Evolutionary conservation across 2,329 filamentous ascomycete genomes (phyloP).

Genomic region (Neopestalotiopsis clavispora): DNA sequence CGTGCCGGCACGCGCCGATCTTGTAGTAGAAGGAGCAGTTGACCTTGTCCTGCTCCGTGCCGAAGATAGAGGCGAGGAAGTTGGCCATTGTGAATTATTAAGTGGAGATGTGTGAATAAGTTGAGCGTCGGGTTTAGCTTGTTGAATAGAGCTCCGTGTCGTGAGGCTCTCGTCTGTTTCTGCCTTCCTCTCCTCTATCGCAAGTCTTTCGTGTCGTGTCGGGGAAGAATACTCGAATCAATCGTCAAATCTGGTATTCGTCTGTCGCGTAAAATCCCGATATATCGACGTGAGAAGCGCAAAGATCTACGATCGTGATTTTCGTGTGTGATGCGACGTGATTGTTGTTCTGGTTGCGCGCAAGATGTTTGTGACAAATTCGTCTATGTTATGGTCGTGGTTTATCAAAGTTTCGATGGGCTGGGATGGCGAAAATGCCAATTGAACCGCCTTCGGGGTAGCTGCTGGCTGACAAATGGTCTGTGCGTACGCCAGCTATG

Average conservation of each 20-base stretch:
- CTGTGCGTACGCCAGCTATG: neutral
- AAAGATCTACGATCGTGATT: too few relatives aligned
- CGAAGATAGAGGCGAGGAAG: constrained; percentile 99
- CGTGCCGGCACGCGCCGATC: constrained; percentile 97
- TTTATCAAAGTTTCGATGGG: too few relatives aligned
- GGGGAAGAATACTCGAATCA: too few relatives aligned
- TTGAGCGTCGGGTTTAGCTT: too few relatives aligned
- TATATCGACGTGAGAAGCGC: too few relatives aligned
- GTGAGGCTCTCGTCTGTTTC: neutral
- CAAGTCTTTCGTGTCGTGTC: too few relatives aligned
- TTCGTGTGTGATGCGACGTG: too few relatives aligned
- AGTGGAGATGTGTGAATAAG: too few relatives aligned
- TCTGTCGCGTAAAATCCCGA: too few relatives aligned
- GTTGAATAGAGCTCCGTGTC: neutral
- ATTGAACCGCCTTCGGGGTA: neutral
- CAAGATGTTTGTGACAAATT: too few relatives aligned
- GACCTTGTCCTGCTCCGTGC: constrained; percentile 99
- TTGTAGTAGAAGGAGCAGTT: constrained; percentile 99
- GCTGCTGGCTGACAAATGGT: constrained; percentile 15
- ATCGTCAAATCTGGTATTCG: too few relatives aligned
- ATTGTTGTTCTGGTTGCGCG: too few relatives aligned
- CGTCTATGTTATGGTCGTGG: neutral
- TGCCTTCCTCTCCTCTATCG: neutral
- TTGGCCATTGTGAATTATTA: constrained; percentile 74
- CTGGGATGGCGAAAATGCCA: constrained; percentile 1